A percentile compares a stretch with the other conserved stretches of the same genome.
Evolutionary conservation across 2,329 filamentous ascomycete genomes (phyloP).

Genomic region (Colletotrichum higginsianum): DNA sequence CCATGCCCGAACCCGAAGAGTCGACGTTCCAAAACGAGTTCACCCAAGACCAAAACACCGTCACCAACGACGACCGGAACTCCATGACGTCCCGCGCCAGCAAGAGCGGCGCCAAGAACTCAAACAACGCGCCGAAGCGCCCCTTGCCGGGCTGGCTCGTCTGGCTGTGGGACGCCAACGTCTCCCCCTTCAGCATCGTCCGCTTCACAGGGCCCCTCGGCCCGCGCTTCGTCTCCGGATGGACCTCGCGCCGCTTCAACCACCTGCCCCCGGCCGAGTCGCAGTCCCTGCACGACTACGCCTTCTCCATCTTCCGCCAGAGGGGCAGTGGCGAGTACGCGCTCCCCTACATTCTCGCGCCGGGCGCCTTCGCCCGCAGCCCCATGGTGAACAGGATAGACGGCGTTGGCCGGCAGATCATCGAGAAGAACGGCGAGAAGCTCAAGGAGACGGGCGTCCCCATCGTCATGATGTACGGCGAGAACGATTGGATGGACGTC

Average conservation of each 20-base stretch:
- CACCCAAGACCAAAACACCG: constrained; percentile 77
- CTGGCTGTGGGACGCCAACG: constrained; percentile 97
- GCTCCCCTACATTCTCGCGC: constrained; percentile 91
- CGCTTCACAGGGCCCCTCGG: constrained; percentile 91
- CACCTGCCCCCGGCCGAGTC: constrained; percentile 87
- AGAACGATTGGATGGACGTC: constrained; percentile 99
- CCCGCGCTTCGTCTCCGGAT: constrained; percentile 92
- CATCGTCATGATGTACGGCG: constrained; percentile 94
- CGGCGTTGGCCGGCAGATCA: constrained; percentile 82
- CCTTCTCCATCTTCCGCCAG: constrained; percentile 94
- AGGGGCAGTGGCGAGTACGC: constrained; percentile 95
- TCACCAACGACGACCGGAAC: constrained; percentile 59
- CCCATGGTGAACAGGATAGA: constrained; percentile 91
- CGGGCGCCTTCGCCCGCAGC: constrained; percentile 90
- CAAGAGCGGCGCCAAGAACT: constrained; percentile 55
- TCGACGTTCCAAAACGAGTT: constrained; percentile 85
- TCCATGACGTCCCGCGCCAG: constrained; percentile 46
- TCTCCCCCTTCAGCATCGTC: constrained; percentile 93
- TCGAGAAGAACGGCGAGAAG: constrained; percentile 49
- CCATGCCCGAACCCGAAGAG: constrained; percentile 82
- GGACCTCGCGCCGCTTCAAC: constrained; percentile 93
- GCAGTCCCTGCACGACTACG: constrained; percentile 90
- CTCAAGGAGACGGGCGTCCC: constrained; percentile 78
- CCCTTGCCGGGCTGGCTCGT: constrained; percentile 88
- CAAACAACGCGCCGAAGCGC: constrained; percentile 58